Conservation (phyloP, 768 basidiomycete genomes). For the Cyclocybe cylindracea region DNA sequence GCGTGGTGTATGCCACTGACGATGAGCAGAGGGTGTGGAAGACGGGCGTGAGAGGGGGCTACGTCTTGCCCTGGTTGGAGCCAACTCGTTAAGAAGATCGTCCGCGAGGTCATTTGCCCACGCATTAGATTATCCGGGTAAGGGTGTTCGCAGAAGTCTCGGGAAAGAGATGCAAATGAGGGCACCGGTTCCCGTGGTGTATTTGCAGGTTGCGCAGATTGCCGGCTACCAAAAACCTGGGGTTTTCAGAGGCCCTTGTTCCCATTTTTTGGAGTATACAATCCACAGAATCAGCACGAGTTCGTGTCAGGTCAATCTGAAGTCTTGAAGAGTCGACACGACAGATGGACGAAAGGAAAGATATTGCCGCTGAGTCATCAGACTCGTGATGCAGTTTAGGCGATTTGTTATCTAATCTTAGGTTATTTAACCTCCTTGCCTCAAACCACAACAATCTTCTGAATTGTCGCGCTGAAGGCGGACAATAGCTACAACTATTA, state of each 20-base stretch:
- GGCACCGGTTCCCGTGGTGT: constrained; percentile 22
- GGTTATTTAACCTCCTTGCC: not conserved
- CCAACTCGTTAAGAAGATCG: constrained; percentile 25
- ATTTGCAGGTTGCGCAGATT: constrained; percentile 24
- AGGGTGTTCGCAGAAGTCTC: constrained; percentile 30
- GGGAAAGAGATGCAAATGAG: constrained; percentile 25
- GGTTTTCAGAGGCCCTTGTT: constrained; percentile 3
- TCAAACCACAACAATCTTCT: not conserved
- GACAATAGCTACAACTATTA: too few species aligned
- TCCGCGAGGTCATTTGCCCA: constrained; percentile 24
- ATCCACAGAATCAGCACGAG: too few species aligned
- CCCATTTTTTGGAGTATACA: not conserved
- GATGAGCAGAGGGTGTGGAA: constrained; percentile 9
- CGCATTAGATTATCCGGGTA: constrained; percentile 28
- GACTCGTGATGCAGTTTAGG: too few species aligned
- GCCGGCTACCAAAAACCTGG: constrained; percentile 19
- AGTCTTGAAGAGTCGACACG: too few species aligned
- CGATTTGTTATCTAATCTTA: not conserved
- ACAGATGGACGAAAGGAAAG: too few species aligned
- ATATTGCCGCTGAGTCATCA: too few species aligned
- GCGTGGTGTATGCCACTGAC: constrained; percentile 6
- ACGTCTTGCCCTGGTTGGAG: constrained; percentile 18
- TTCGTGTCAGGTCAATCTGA: too few species aligned
- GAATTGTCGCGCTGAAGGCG: too few species aligned
- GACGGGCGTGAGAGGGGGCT: constrained; percentile 26